phyloP scores from a whole-genome alignment of 2,329 filamentous ascomycete genomes.

The Tolypocladium pustulatum region DNA sequence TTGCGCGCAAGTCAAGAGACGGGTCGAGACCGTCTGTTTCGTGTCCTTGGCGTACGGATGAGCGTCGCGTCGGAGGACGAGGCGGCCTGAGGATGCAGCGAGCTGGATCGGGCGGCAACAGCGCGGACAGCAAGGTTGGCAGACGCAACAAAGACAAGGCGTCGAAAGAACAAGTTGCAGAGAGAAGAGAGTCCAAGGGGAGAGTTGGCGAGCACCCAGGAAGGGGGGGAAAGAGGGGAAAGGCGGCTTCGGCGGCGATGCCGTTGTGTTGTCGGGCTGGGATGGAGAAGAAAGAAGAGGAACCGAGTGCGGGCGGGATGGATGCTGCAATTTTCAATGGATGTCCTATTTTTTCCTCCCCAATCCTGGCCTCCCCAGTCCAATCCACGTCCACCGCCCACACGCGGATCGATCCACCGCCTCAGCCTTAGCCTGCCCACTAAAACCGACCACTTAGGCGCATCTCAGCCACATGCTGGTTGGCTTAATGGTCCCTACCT shows the following conservation, averaged over 20 bases:
- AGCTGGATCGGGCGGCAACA: slow-evolving; percentile 1
- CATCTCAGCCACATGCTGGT: background rate
- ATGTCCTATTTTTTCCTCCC: slow-evolving; percentile 15
- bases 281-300: slow-evolving; percentile 13
- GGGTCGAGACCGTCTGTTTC: background rate
- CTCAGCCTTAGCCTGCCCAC: background rate
- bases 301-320: slow-evolving; percentile 6
- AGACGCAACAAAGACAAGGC: background rate
- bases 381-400: background rate
- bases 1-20: background rate
- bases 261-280: slow-evolving; percentile 16
- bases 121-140: background rate
- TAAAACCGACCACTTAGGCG: background rate
- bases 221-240: slow-evolving; percentile 7
- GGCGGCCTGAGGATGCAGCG: background rate
- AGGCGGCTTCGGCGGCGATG: slow-evolving; percentile 15
- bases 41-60: background rate
- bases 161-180: slow-evolving; percentile 3
- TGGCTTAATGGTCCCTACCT: background rate
- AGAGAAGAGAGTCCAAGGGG: slow-evolving; percentile 5
- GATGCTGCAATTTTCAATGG: slow-evolving; percentile 9
- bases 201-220: slow-evolving; percentile 8
- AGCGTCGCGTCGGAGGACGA: background rate
- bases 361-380: background rate
- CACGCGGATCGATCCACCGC: background rate